These are phyloP conservation scores for Suaeda aralocaspica DNA, from an alignment of 148 eudicot genomes.

Conservation along the genomic window DNA sequence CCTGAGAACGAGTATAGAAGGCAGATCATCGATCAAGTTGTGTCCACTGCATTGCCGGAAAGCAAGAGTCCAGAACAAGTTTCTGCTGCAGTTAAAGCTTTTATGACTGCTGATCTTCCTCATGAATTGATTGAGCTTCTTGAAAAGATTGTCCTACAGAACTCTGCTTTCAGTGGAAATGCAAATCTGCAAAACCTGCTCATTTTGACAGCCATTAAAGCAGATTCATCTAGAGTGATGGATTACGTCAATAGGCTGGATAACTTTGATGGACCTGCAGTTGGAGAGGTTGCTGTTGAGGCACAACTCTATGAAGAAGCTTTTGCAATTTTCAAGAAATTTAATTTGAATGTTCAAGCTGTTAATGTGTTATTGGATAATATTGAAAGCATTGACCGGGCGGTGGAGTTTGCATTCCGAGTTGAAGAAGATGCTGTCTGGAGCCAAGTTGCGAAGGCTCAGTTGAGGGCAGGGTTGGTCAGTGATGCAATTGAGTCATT, in stretches of 20 bases:
- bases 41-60: constrained; percentile 96
- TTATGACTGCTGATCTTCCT: constrained; percentile 98
- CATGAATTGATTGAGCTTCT: constrained; percentile 96
- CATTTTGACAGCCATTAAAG: constrained; percentile 93
- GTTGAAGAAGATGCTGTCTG: constrained; percentile 99
- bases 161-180: constrained; percentile 98
- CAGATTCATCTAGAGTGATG: constrained; percentile 94
- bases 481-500: constrained; percentile 97
- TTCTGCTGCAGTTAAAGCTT: constrained; percentile 99
- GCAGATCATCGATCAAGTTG: constrained; percentile 96
- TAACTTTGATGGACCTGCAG: constrained; percentile 99
- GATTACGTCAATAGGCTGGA: constrained; percentile 92
- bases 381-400: constrained; percentile 72
- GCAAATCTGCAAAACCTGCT: constrained; percentile 91
- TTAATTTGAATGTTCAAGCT: constrained; percentile 92
- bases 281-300: constrained; percentile 99
- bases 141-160: constrained; percentile 96
- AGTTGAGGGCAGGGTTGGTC: constrained; percentile 74
- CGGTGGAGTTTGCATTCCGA: constrained; percentile 96
- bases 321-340: constrained; percentile 95
- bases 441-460: constrained; percentile 97
- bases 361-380: constrained; percentile 81
- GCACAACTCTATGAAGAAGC: constrained; percentile 95
- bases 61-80: constrained; percentile 99
- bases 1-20: constrained; percentile 93